Conservation (phyloP, 2,329 filamentous ascomycete genomes). For the Fonsecaea multimorphosa region DNA sequence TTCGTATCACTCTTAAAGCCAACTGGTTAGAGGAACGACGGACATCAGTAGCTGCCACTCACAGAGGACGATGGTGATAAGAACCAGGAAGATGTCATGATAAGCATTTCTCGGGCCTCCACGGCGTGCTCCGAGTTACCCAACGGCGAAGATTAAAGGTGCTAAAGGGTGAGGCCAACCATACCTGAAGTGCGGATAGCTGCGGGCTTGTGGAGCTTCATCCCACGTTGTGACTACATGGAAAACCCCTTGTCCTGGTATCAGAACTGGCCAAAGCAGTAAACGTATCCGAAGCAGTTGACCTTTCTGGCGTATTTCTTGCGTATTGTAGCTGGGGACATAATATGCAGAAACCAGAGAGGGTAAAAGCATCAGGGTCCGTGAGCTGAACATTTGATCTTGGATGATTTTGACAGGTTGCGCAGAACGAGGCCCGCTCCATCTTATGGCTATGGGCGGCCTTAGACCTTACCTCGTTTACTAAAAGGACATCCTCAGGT, state of each 20-base stretch:
- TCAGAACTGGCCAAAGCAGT: not conserved
- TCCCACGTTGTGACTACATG: not conserved
- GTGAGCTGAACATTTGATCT: no score
- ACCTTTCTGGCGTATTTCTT: not conserved
- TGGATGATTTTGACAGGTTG: no score
- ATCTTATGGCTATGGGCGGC: not conserved
- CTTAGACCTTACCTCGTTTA: not conserved
- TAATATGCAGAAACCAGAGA: not conserved
- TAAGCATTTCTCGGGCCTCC: conserved; percentile 18
- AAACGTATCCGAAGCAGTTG: conserved; percentile 4
- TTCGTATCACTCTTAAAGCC: not conserved
- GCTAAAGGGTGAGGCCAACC: not conserved
- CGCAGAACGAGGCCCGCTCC: not conserved
- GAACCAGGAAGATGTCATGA: conserved; percentile 5
- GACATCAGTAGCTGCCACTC: not conserved
- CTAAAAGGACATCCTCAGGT: not conserved
- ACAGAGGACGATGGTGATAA: conserved; percentile 8
- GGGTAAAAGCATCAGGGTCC: no score
- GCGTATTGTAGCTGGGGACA: not conserved
- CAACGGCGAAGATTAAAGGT: not conserved
- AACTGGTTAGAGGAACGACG: not conserved
- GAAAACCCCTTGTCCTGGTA: not conserved
- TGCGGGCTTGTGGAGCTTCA: not conserved
- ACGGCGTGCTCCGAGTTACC: not conserved
- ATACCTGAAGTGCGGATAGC: not conserved